phyloP scores from a whole-genome alignment of 805 yeast genomes.

The Candida montana region DNA sequence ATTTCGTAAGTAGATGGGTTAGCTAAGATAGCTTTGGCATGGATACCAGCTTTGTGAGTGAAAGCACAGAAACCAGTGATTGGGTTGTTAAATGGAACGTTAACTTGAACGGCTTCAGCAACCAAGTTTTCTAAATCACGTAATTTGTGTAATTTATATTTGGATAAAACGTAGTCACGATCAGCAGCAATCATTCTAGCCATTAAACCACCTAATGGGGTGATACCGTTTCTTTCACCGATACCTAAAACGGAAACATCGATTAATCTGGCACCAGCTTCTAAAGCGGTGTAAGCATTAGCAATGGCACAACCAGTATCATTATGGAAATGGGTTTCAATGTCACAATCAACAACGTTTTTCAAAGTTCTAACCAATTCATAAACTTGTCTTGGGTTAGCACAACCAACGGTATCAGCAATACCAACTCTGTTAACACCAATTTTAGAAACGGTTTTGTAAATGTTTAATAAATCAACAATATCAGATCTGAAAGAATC shows the following conservation, averaged over 20 bases:
- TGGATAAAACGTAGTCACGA: constrained; percentile 89
- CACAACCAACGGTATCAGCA: constrained; percentile 99
- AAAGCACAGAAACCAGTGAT: constrained; percentile 99
- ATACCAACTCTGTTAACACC: constrained; percentile 99
- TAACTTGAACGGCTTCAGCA: constrained; percentile 96
- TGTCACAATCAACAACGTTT: constrained; percentile 92
- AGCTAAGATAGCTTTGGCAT: constrained; percentile 97
- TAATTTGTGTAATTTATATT: constrained; percentile 91
- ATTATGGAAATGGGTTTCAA: constrained; percentile 98
- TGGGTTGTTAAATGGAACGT: constrained; percentile 97
- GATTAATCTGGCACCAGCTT: constrained; percentile 92
- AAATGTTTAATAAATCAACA: constrained; percentile 90
- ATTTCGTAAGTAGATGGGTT: constrained; percentile 99
- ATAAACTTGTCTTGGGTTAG: constrained; percentile 98
- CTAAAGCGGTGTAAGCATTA: constrained; percentile 95
- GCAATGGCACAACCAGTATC: constrained; percentile 99
- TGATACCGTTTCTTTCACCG: constrained; percentile 98
- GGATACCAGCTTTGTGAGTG: constrained; percentile 99
- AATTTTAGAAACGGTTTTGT: constrained; percentile 92
- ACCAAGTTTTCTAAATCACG: constrained; percentile 94
- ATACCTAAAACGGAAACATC: constrained; percentile 96
- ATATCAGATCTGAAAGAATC: constrained; percentile 96
- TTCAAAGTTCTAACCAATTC: constrained; percentile 91
- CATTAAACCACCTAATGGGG: constrained; percentile 97
- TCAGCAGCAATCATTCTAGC: constrained; percentile 99